phyloP scores from a whole-genome alignment of 2,329 filamentous ascomycete genomes.

The Diaporthe sp. region DNA sequence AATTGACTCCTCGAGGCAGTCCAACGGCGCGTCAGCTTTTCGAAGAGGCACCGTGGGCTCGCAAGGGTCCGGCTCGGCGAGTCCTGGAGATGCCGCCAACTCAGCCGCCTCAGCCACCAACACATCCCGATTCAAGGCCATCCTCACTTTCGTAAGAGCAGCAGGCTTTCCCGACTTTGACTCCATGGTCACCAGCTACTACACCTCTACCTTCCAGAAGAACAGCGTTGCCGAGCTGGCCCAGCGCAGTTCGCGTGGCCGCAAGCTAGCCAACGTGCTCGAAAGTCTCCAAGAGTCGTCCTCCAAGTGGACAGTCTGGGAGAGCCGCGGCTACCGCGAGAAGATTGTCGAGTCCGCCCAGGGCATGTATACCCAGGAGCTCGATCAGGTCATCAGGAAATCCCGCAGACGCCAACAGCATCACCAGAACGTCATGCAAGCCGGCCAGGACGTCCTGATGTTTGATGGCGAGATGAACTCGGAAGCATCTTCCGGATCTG shows the following conservation, averaged over 20 bases:
- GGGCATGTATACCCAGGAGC: slow-evolving; percentile 17
- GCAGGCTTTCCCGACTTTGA: slow-evolving; percentile 23
- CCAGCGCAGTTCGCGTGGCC: slow-evolving; percentile 12
- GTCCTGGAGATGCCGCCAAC: slow-evolving; percentile 13
- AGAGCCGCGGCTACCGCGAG: slow-evolving; percentile 22
- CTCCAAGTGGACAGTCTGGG: slow-evolving; percentile 27
- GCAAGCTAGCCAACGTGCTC: slow-evolving; percentile 6
- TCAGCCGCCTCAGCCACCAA: slow-evolving; percentile 23
- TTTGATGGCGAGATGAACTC: slow-evolving; percentile 22
- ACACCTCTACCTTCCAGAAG: slow-evolving; percentile 24
- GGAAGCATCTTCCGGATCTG: not conserved
- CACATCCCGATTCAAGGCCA: slow-evolving; percentile 27
- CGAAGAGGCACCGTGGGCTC: slow-evolving; percentile 15
- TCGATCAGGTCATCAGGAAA: slow-evolving; percentile 16
- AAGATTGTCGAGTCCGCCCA: slow-evolving; percentile 14
- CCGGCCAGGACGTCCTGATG: slow-evolving; percentile 18
- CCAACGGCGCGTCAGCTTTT: slow-evolving; percentile 3
- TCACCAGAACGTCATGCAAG: slow-evolving; percentile 9
- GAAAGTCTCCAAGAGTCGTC: slow-evolving; percentile 16
- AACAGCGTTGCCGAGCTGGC: slow-evolving; percentile 27
- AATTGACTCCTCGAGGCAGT: slow-evolving; percentile 1
- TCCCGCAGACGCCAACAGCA: slow-evolving; percentile 19
- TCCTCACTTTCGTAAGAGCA: slow-evolving; percentile 28
- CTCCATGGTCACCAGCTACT: slow-evolving; percentile 27
- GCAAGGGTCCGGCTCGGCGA: slow-evolving; percentile 10